These are phyloP conservation scores for Trypanosoma lewisi DNA, from an alignment of 208 protist genomes.

Conservation along the genomic window DNA sequence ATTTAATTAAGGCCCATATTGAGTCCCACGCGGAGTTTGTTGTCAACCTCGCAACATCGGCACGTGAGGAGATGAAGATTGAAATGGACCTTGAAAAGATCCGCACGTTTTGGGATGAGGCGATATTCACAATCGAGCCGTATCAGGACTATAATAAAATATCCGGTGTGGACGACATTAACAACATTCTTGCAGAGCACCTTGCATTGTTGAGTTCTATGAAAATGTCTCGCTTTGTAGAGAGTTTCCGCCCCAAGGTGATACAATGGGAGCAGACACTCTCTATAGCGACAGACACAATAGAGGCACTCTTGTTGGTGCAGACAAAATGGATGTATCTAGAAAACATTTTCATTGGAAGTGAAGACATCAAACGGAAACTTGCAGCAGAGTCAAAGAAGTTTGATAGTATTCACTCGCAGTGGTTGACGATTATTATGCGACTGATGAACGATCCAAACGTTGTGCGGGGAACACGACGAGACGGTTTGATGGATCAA, in stretches of 20 bases:
- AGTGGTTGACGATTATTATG: conserved; percentile 91
- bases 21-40: conserved; percentile 95
- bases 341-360: conserved; percentile 96
- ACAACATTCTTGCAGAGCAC: conserved; percentile 93
- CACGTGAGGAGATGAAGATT: conserved; percentile 95
- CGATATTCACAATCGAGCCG: conserved; percentile 80
- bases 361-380: conserved; percentile 97
- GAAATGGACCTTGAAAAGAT: conserved; percentile 93
- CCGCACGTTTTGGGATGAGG: conserved; percentile 86
- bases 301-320: conserved; percentile 91
- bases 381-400: conserved; percentile 94
- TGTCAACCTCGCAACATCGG: conserved; percentile 88
- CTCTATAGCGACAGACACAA: conserved; percentile 93
- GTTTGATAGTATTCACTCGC: conserved; percentile 95
- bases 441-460: conserved; percentile 89
- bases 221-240: conserved; percentile 96
- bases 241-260: conserved; percentile 94
- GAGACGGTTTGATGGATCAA: conserved; percentile 91
- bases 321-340: conserved; percentile 98
- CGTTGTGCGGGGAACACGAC: conserved; percentile 80
- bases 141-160: conserved; percentile 93
- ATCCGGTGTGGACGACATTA: conserved; percentile 91
- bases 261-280: conserved; percentile 95
- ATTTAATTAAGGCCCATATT: conserved; percentile 92
- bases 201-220: conserved; percentile 91